Percentiles rank a stretch among this genome's conserved stretches.
Evolutionary conservation across 768 basidiomycete genomes (phyloP).

Genomic region (Suillus tomentosus): DNA sequence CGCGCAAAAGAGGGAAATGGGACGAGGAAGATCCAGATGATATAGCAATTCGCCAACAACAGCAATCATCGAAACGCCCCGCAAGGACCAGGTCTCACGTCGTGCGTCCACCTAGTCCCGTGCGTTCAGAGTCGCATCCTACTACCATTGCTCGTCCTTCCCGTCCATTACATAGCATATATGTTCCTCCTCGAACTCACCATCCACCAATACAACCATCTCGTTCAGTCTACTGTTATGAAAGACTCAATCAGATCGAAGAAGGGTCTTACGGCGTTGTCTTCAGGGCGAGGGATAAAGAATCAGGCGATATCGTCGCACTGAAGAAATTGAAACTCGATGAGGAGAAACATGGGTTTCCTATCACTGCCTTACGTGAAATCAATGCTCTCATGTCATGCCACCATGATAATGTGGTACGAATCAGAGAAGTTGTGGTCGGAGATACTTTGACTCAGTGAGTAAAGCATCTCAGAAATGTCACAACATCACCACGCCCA

Average conservation of each 20-base stretch:
- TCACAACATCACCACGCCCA: conserved; percentile 14
- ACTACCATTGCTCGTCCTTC: conserved; percentile 15
- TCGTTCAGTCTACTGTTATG: conserved; percentile 92
- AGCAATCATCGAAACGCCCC: conserved; percentile 56
- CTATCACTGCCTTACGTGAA: conserved; percentile 94
- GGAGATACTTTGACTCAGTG: conserved; percentile 99
- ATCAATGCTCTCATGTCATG: conserved; percentile 96
- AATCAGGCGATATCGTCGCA: conserved; percentile 94
- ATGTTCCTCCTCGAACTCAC: conserved; percentile 71
- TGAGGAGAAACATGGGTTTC: conserved; percentile 98
- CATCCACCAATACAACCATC: conserved; percentile 86
- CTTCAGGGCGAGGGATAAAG: conserved; percentile 92
- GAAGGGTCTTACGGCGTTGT: conserved; percentile 98
- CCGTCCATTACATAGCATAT: conserved; percentile 54
- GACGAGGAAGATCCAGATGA: conserved; percentile 48
- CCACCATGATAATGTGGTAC: conserved; percentile 93
- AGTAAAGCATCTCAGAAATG: conserved; percentile 43
- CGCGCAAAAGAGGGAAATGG: conserved; percentile 81
- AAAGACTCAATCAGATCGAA: conserved; percentile 95
- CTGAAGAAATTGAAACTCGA: conserved; percentile 98
- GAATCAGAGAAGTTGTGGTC: conserved; percentile 96
- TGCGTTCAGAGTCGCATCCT: conserved; percentile 9
- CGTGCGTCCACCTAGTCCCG: conserved; percentile 21
- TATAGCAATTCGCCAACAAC: conserved; percentile 35
- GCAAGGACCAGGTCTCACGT: conserved; percentile 37